Evolutionary conservation across 139 green algal species (phyloP).

Genomic region (Chlamydomonas schloesseri): DNA sequence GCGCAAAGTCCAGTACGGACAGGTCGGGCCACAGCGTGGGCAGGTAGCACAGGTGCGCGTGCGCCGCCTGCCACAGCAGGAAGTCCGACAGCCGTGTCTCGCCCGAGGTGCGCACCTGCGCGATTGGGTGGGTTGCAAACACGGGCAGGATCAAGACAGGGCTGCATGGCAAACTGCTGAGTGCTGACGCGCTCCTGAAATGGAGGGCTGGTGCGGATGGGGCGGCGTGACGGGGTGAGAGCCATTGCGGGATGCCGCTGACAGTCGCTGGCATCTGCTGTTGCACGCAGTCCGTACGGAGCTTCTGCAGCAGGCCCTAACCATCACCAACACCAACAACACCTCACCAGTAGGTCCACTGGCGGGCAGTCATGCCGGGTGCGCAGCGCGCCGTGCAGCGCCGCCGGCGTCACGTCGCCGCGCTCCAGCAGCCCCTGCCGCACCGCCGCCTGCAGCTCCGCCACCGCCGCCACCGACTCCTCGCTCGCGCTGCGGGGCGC

Average conservation of each 20-base stretch:
- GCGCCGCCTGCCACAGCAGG: constrained; percentile 82
- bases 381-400: constrained; percentile 63
- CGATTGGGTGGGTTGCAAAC: too few species aligned
- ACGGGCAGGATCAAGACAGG: too few species aligned
- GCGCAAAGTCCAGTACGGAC: constrained; percentile 79
- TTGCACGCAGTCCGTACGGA: too few species aligned
- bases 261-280: too few species aligned
- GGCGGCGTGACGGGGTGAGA: too few species aligned
- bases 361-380: constrained; percentile 67
- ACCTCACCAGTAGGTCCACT: constrained; percentile 48
- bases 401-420: constrained; percentile 47
- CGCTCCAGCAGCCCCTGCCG: constrained; percentile 28
- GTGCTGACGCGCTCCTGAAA: too few species aligned
- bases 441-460: constrained; percentile 44
- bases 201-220: too few species aligned
- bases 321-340: too few species aligned
- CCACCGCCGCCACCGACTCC: constrained; percentile 72
- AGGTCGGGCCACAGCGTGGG: constrained; percentile 92
- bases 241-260: too few species aligned
- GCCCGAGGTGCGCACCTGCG: constrained; percentile 79
- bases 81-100: constrained; percentile 94
- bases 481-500: constrained; percentile 64
- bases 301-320: too few species aligned
- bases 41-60: constrained; percentile 84
- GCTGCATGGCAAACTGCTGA: too few species aligned